Conservation (phyloP, 2,329 filamentous ascomycete species). For the Sporothrix luriei region DNA sequence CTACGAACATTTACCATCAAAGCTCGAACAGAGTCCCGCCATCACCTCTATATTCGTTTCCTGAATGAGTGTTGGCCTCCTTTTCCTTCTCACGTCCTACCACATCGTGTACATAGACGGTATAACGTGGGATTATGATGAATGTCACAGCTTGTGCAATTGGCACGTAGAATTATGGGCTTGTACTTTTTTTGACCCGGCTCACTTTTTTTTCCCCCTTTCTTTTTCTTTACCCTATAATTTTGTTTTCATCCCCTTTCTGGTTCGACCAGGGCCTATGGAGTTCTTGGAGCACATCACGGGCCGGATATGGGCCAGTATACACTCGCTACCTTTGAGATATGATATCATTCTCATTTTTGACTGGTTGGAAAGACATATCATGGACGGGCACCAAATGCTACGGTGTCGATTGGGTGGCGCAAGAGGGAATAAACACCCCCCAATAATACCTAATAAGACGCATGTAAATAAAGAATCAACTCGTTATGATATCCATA, state of each 20-base stretch:
- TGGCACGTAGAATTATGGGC: constrained; percentile 51
- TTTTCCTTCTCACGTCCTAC: constrained; percentile 36
- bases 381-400: constrained; percentile 7
- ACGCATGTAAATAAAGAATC: constrained; percentile 43
- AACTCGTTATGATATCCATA: constrained; percentile 12
- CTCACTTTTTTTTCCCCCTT: neutral
- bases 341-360: constrained; percentile 45
- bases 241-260: constrained; percentile 40
- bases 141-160: constrained; percentile 53
- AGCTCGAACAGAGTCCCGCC: constrained; percentile 26
- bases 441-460: constrained; percentile 48
- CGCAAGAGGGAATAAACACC: neutral
- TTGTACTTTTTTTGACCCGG: neutral
- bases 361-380: constrained; percentile 33
- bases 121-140: constrained; percentile 50
- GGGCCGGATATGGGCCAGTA: constrained; percentile 44
- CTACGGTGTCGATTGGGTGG: constrained; percentile 25
- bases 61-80: constrained; percentile 40
- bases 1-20: neutral
- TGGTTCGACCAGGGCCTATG: constrained; percentile 42
- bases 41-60: constrained; percentile 31
- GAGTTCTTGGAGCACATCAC: constrained; percentile 52
- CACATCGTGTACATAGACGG: constrained; percentile 51
- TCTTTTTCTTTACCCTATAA: neutral
- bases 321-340: constrained; percentile 50